phyloP scores from a whole-genome alignment of 2,329 filamentous ascomycete genomes.

The Fusarium sp. region DNA sequence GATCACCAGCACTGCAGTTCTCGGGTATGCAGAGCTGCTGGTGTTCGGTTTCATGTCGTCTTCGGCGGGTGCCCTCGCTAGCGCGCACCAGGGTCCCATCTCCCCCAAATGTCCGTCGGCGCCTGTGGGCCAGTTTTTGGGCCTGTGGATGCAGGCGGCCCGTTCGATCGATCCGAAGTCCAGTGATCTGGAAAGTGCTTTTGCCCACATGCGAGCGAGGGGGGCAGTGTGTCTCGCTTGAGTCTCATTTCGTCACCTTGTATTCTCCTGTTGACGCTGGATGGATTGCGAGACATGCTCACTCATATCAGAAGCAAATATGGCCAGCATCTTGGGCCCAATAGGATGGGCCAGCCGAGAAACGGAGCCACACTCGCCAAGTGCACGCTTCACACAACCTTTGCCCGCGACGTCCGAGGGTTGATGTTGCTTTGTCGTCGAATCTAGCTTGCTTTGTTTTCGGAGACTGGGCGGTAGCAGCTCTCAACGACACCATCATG shows the following conservation, averaged over 20 bases:
- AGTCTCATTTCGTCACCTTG: neutral
- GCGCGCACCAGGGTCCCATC: slow-evolving; percentile 12
- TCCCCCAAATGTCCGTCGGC: slow-evolving; percentile 19
- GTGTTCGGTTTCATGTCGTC: slow-evolving; percentile 9
- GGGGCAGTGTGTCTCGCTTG: neutral
- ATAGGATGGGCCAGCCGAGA: slow-evolving; percentile 1
- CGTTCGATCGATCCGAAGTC: slow-evolving; percentile 31
- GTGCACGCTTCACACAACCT: slow-evolving; percentile 18
- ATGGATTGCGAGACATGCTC: neutral
- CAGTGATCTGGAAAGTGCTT: slow-evolving; percentile 26
- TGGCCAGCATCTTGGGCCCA: neutral
- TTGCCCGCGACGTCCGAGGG: slow-evolving; percentile 5
- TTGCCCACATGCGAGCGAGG: slow-evolving; percentile 3
- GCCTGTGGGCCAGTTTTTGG: slow-evolving; percentile 20
- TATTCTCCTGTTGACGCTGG: neutral
- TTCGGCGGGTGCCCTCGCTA: slow-evolving; percentile 12
- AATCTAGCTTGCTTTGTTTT: slow-evolving; percentile 3
- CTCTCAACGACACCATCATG: slow-evolving; percentile 14
- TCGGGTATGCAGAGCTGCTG: slow-evolving; percentile 1
- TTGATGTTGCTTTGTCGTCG: slow-evolving; percentile 9
- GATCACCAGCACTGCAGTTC: neutral
- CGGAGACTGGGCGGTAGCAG: slow-evolving; percentile 2
- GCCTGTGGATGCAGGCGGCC: slow-evolving; percentile 28
- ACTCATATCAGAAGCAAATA: slow-evolving; percentile 19
- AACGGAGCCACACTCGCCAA: slow-evolving; percentile 10